Percentiles rank a stretch among this genome's conserved stretches.
phyloP scores from a whole-genome alignment of 768 basidiomycete genomes.

The Coprinellus micaceus region DNA sequence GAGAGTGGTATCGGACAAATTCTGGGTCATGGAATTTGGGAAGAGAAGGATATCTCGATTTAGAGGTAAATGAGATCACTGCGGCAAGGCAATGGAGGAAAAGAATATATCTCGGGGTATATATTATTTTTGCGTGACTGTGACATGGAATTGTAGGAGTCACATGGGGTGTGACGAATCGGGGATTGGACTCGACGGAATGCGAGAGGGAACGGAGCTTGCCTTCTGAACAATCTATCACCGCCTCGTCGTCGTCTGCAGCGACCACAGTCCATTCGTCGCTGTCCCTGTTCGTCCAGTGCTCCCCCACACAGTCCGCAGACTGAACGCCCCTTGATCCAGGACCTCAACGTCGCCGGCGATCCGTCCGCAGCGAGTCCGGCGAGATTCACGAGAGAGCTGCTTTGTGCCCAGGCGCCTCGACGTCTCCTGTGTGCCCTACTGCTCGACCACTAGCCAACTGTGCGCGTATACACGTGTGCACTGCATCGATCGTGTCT shows the following conservation, averaged over 20 bases:
- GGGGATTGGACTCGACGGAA: not conserved
- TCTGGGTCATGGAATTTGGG: not conserved
- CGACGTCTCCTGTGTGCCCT: not conserved
- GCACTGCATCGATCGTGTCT: conserved; percentile 18
- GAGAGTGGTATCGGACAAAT: not conserved
- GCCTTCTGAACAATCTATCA: not conserved
- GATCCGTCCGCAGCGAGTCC: no score
- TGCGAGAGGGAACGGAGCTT: conserved; percentile 1
- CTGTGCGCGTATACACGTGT: conserved; percentile 16
- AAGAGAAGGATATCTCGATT: not conserved
- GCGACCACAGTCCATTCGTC: not conserved
- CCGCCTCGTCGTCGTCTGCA: not conserved
- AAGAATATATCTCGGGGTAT: not conserved
- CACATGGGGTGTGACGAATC: not conserved
- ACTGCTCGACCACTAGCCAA: not conserved
- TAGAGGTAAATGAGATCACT: not conserved
- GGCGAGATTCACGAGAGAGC: no score
- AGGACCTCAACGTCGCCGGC: no score
- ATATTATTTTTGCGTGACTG: not conserved
- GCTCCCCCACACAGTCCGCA: not conserved
- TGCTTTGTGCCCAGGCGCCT: not conserved
- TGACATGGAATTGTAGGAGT: not conserved
- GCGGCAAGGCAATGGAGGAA: not conserved
- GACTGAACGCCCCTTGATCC: not conserved
- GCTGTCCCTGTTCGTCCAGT: not conserved